Base-by-base conservation (phyloP, 441 rosid genomes). In the Syzygium malaccense region DNA sequence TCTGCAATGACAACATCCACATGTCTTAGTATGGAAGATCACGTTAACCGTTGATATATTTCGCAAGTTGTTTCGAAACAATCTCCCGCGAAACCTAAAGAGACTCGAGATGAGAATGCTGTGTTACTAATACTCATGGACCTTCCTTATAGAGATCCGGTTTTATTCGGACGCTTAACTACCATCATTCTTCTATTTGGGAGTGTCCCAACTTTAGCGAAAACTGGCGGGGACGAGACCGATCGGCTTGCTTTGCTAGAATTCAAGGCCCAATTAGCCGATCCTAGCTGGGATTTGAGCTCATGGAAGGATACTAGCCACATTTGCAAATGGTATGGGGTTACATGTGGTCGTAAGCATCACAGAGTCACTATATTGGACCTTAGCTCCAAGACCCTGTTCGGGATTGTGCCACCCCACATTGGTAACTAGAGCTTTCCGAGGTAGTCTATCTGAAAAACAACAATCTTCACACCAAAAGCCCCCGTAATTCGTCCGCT, bases 271-370 rank as follows among this genome's bases (percentile, higher is more conserved):
- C 33, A 1, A n/a, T 14, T n/a, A 62, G 19, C 4, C 0, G 68
- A n/a, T 62, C 71, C 71, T n/a, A 1, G 20, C 4, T 19, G 20
- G 18, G 33, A 6, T 30, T 62, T 62, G 71, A 14, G 33, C 10
- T 62, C 10, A 3, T 62, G 71, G 37, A n/a, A 62, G 14, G 37
- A n/a, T 62, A 5, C 37, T n/a, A n/a, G 10, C 11, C 37, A 62
- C 71, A 6, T 62, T 1, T 62, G 37, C 5, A 0, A 62, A 2
- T n/a, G 71, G 37, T 0, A 62, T 0, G 71, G 37, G 6, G 37
- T 62, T 18, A 62, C 20, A 1, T 62, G 37, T 1, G 37, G 20
- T n/a, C 19, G 5, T 8, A 62, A 7, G 14, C 33, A 58, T 3
- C 64, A 3, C 4, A 58, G 64, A 58, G 64, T 58, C 64, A 25